Conservation (phyloP, 2,329 filamentous ascomycete genomes). For the Cadophora malorum region DNA sequence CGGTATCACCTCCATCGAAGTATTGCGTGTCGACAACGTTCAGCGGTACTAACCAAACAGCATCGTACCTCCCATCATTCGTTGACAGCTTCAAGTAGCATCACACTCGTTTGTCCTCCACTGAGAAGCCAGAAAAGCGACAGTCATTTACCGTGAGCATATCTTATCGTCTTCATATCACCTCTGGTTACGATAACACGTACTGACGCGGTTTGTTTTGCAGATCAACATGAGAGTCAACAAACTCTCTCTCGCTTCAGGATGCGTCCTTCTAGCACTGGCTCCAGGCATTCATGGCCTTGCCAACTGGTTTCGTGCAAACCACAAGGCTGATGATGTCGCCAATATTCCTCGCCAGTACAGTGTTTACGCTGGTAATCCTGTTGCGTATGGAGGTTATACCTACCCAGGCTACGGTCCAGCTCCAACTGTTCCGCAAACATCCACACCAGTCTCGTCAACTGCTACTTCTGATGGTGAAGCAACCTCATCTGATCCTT, state of each 20-base stretch:
- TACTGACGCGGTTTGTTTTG: constrained; percentile 20
- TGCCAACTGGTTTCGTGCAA: constrained; percentile 38
- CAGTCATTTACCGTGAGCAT: constrained; percentile 1
- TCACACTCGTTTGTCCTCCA: constrained; percentile 30
- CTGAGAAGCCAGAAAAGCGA: neutral
- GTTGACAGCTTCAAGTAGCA: constrained; percentile 27
- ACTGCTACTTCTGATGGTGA: constrained; percentile 15
- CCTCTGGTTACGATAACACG: neutral
- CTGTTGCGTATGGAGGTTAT: constrained; percentile 36
- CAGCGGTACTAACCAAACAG: constrained; percentile 22
- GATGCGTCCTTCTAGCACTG: constrained; percentile 32
- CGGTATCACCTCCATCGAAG: constrained; percentile 31
- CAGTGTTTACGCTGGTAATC: constrained; percentile 34
- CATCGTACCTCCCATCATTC: constrained; percentile 26
- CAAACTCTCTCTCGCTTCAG: constrained; percentile 27
- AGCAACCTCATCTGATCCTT: constrained; percentile 2
- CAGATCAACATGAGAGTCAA: constrained; percentile 41
- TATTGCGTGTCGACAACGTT: constrained; percentile 28
- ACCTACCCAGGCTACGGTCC: constrained; percentile 40
- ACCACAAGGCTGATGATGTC: constrained; percentile 27
- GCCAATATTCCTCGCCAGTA: constrained; percentile 38
- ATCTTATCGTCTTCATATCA: neutral
- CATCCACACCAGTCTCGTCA: constrained; percentile 7
- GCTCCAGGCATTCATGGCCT: constrained; percentile 28
- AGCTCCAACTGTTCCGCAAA: constrained; percentile 33